phyloP scores from a whole-genome alignment of 352 stramenopile species.

The Phytophthora boehmeriae region DNA sequence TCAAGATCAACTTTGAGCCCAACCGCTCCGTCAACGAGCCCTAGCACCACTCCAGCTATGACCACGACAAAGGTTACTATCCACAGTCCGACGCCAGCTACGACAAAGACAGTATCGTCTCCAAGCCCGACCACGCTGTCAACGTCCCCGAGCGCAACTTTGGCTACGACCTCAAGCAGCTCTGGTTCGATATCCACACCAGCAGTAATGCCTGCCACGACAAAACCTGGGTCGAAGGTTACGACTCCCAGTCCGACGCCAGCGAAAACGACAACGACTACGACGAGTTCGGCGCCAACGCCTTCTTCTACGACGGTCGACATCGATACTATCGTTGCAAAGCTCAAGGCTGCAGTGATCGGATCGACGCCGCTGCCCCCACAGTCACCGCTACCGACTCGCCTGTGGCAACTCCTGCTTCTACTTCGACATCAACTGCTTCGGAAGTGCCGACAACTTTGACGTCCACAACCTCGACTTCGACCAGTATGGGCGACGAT shows the following conservation, averaged over 20 bases:
- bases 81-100: not conserved
- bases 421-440: not conserved
- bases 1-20: too few relatives aligned
- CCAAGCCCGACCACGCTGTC: too few relatives aligned
- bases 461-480: not conserved
- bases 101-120: not conserved
- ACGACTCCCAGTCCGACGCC: constrained; percentile 1
- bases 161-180: not conserved
- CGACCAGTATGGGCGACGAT: constrained; percentile 1
- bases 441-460: constrained; percentile 4
- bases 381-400: not conserved
- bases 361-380: not conserved
- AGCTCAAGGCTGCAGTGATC: constrained; percentile 17
- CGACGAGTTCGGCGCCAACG: not conserved
- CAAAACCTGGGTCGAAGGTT: not conserved
- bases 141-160: not conserved
- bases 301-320: constrained; percentile 12
- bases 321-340: constrained; percentile 14
- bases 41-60: not conserved
- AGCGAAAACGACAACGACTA: not conserved
- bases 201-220: not conserved
- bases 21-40: too few relatives aligned
- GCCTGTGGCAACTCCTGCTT: not conserved
- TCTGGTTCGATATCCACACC: not conserved
- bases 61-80: not conserved